A percentile compares a stretch with the other conserved stretches of the same genome.
These are phyloP conservation scores for Boechera stricta DNA, from an alignment of 345 rosid species.

Conservation along the genomic window DNA sequence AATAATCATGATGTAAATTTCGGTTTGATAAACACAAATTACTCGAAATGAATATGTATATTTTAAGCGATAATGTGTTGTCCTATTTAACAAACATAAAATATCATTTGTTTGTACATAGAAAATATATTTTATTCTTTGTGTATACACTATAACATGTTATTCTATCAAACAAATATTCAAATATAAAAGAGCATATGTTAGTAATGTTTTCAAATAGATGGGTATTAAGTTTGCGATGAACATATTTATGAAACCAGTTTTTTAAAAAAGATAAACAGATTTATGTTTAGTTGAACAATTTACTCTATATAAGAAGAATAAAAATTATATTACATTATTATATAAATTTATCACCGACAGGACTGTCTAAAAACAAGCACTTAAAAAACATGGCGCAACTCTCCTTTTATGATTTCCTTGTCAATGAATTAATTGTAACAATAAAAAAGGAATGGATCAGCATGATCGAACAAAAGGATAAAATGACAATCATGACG, in stretches of 20 bases:
- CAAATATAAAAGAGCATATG: too few species aligned
- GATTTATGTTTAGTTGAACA: background rate
- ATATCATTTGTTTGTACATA: too few species aligned
- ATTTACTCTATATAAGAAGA: background rate
- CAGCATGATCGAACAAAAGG: background rate
- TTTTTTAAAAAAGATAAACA: background rate
- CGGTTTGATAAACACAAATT: too few species aligned
- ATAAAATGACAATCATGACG: slow-evolving; percentile 12
- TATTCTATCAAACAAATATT: too few species aligned
- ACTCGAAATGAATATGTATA: too few species aligned
- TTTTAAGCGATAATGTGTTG: too few species aligned
- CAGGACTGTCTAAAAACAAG: background rate
- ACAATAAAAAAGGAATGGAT: slow-evolving; percentile 22
- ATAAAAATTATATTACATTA: background rate
- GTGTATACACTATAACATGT: too few species aligned
- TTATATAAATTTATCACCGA: background rate
- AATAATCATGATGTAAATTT: too few species aligned
- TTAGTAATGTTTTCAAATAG: too few species aligned
- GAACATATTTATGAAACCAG: too few species aligned
- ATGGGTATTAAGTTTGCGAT: background rate
- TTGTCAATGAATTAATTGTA: slow-evolving; percentile 5
- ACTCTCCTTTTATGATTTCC: background rate
- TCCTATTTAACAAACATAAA: too few species aligned
- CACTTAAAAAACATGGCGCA: slow-evolving; percentile 11
- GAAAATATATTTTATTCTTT: too few species aligned